Evolutionary conservation across 208 protist species (phyloP).

Genomic region (Sergeia podlipaevii): DNA sequence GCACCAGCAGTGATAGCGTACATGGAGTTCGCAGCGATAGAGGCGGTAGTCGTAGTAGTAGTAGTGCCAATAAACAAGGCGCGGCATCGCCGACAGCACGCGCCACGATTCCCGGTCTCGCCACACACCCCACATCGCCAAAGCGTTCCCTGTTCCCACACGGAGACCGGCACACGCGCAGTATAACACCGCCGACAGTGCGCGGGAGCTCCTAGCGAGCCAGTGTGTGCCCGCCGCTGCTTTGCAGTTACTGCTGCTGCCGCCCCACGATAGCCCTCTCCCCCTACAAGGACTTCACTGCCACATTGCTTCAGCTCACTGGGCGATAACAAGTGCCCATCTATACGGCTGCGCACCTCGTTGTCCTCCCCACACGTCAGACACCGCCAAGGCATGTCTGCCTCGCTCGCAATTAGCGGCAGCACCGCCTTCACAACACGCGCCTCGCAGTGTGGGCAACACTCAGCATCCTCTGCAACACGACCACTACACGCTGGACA

Average conservation of each 20-base stretch:
- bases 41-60: too few relatives aligned
- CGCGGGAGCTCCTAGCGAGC: too few relatives aligned
- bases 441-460: conserved; percentile 33
- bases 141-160: conserved; percentile 28
- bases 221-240: too few relatives aligned
- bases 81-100: too few relatives aligned
- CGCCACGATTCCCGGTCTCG: conserved; percentile 10
- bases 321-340: too few relatives aligned
- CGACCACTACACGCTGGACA: conserved; percentile 36
- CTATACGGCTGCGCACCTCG: conserved; percentile 17
- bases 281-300: too few relatives aligned
- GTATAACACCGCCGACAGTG: conserved; percentile 31
- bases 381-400: conserved; percentile 35
- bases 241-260: too few relatives aligned
- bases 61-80: too few relatives aligned
- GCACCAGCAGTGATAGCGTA: too few relatives aligned
- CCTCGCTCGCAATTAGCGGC: conserved; percentile 25
- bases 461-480: conserved; percentile 15
- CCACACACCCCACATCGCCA: conserved; percentile 45
- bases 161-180: conserved; percentile 16
- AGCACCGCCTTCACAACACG: conserved; percentile 16
- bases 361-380: conserved; percentile 26
- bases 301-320: too few relatives aligned
- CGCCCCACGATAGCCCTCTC: too few relatives aligned
- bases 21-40: too few relatives aligned